Evolutionary conservation across 2,329 filamentous ascomycete genomes (phyloP).

Genomic region (Parascedosporium putredinis): DNA sequence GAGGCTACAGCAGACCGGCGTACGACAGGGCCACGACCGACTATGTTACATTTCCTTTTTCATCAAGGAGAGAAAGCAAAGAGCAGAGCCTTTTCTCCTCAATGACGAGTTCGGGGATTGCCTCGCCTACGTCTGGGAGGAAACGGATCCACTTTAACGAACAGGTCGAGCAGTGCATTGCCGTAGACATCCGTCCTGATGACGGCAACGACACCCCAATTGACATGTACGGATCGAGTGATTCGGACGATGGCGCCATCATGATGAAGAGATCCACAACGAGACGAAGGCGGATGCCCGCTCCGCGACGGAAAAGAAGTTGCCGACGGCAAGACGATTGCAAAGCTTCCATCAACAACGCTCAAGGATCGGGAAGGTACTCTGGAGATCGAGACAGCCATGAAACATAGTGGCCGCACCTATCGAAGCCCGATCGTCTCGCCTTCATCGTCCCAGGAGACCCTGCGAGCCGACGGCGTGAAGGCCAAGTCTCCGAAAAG

Average conservation of each 20-base stretch:
- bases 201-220: conserved; percentile 57
- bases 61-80: conserved; percentile 48
- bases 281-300: conserved; percentile 45
- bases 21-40: conserved; percentile 59
- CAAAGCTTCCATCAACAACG: conserved; percentile 77
- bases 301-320: conserved; percentile 31
- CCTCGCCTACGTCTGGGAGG: conserved; percentile 53
- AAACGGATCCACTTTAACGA: conserved; percentile 96
- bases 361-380: conserved; percentile 75
- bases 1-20: conserved; percentile 38
- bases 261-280: conserved; percentile 66
- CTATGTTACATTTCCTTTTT: conserved; percentile 54
- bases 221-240: conserved; percentile 43
- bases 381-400: conserved; percentile 54
- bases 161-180: conserved; percentile 91
- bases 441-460: conserved; percentile 74
- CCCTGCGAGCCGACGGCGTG: conserved; percentile 42
- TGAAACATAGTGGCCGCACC: conserved; percentile 46
- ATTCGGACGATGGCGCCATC: conserved; percentile 66
- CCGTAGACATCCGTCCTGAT: conserved; percentile 74
- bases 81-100: conserved; percentile 46
- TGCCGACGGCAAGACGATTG: conserved; percentile 74
- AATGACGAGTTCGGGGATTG: conserved; percentile 57
- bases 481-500: conserved; percentile 51
- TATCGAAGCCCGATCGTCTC: conserved; percentile 45